Conservation (phyloP, 2,329 filamentous ascomycete species). For the Cercospora sp. region DNA sequence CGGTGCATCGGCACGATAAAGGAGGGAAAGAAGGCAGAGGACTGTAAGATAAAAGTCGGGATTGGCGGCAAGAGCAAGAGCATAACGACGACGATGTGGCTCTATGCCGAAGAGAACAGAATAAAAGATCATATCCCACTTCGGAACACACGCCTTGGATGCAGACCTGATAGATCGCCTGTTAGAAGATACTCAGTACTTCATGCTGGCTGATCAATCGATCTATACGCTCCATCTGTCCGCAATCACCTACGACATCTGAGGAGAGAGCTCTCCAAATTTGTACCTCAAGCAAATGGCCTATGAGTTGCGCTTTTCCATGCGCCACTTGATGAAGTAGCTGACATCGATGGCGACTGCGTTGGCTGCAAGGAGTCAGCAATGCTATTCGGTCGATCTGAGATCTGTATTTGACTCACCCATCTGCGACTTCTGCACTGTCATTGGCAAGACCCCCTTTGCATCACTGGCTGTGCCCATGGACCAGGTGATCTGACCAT, state of each 20-base stretch:
- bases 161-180: not conserved
- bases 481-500: slow-evolving; percentile 63
- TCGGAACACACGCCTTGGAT: not conserved
- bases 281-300: not conserved
- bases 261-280: not conserved
- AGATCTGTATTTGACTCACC: not conserved
- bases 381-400: not conserved
- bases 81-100: not conserved
- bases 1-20: not conserved
- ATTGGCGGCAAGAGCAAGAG: not conserved
- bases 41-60: not conserved
- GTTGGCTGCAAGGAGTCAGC: slow-evolving; percentile 43
- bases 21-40: not conserved
- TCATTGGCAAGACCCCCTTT: slow-evolving; percentile 64
- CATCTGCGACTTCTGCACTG: slow-evolving; percentile 64
- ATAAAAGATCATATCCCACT: not conserved
- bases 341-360: slow-evolving; percentile 71
- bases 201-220: not conserved
- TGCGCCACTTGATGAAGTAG: slow-evolving; percentile 63
- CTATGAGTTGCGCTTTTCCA: slow-evolving; percentile 29
- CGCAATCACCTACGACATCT: not conserved
- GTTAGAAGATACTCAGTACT: not conserved
- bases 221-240: not conserved
- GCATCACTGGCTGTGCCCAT: slow-evolving; percentile 78
- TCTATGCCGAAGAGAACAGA: not conserved